Evolutionary conservation across 768 basidiomycete genomes (phyloP).

Genomic region (Tulasnella sp.): DNA sequence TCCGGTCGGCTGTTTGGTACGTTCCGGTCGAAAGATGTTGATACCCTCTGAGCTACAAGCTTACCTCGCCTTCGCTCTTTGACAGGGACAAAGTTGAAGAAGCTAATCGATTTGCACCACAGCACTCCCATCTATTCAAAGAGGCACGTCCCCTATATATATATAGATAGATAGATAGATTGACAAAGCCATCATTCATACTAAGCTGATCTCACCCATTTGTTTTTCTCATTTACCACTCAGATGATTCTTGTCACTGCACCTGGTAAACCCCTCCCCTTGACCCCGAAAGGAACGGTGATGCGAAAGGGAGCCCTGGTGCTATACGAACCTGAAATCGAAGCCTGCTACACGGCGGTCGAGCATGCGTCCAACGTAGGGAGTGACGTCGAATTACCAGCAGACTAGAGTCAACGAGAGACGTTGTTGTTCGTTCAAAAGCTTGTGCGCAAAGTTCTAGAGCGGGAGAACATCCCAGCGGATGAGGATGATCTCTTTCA

Average conservation of each 20-base stretch:
- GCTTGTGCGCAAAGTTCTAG: too few species aligned
- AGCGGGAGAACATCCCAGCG: too few species aligned
- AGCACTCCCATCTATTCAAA: conserved; percentile 15
- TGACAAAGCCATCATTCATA: too few species aligned
- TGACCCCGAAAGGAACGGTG: conserved; percentile 15
- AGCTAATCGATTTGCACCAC: conserved; percentile 22
- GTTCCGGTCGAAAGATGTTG: too few species aligned
- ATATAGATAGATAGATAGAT: too few species aligned
- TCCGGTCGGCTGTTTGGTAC: conserved; percentile 14
- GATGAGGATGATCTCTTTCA: conserved; percentile 32
- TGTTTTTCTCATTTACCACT: not conserved
- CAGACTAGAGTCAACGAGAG: not conserved
- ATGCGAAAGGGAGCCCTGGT: conserved; percentile 4
- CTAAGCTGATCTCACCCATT: too few species aligned
- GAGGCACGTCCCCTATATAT: not conserved
- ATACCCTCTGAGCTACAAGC: too few species aligned
- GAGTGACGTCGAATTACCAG: not conserved
- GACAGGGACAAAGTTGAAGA: conserved; percentile 5
- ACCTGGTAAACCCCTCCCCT: conserved; percentile 8
- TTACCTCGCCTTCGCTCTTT: too few species aligned
- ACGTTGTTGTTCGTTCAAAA: not conserved
- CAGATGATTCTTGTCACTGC: conserved; percentile 16
- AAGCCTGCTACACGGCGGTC: conserved; percentile 7
- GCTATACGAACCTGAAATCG: conserved; percentile 10
- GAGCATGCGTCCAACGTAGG: conserved; percentile 4